These are phyloP conservation scores for Citrus glauca DNA, from an alignment of 345 rosid genomes.

Conservation along the genomic window DNA sequence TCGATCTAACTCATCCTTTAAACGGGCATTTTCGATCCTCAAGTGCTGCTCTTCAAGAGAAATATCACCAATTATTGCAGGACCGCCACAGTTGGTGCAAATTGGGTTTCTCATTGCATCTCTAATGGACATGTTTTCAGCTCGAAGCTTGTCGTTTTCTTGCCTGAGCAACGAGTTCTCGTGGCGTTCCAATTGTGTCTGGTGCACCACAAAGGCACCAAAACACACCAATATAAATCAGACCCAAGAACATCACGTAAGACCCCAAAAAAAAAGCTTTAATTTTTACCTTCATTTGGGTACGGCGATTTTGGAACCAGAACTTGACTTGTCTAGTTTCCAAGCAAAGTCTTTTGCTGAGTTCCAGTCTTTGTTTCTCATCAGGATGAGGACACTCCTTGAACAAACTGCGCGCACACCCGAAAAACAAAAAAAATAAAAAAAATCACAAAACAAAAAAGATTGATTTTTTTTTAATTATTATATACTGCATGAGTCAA, in stretches of 20 bases:
- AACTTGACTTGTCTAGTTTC: constrained; percentile 95
- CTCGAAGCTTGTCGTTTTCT: constrained; percentile 88
- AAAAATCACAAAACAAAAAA: background rate
- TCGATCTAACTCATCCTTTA: constrained; percentile 83
- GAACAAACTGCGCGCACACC: constrained; percentile 41
- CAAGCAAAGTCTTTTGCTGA: constrained; percentile 69
- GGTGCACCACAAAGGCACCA: background rate
- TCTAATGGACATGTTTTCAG: constrained; percentile 84
- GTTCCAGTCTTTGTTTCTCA: constrained; percentile 86
- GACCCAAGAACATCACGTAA: too few relatives aligned
- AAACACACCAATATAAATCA: too few relatives aligned
- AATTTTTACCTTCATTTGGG: constrained; percentile 80
- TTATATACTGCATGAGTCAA: background rate
- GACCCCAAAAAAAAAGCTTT: too few relatives aligned
- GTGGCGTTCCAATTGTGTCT: constrained; percentile 91
- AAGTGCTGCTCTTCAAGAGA: constrained; percentile 91
- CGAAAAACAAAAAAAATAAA: background rate
- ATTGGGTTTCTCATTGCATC: constrained; percentile 91
- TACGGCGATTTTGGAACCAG: constrained; percentile 97
- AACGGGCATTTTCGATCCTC: constrained; percentile 75
- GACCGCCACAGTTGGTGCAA: constrained; percentile 88
- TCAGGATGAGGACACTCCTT: constrained; percentile 97
- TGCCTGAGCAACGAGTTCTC: constrained; percentile 80
- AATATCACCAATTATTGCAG: constrained; percentile 71
- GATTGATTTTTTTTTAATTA: background rate